Base-by-base conservation (phyloP, 192 early-diverging fungal genomes). In the Mortierella claussenii region DNA sequence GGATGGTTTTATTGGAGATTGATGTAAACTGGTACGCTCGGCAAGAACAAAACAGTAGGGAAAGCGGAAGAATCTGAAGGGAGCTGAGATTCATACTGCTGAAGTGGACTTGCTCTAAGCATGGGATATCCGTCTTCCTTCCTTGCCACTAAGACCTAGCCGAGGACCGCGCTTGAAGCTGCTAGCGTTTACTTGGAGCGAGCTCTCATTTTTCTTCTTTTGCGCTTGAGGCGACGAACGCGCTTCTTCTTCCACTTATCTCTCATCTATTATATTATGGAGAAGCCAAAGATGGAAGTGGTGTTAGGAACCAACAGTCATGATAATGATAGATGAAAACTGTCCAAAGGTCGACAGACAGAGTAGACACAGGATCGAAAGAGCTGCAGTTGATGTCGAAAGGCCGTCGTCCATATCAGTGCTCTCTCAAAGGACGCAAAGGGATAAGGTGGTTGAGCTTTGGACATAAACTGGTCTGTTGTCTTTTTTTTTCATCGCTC, bases 191-290 rank as follows among this genome's bases (percentile, higher is more conserved):
- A 70, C 61, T 79, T 79, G 63, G 78, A 79, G 49, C 78, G 67
- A 79, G 78, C 78, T 57, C 78, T 56, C 78, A 79, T 79, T 55
- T 79, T 79, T 79, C 78, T 79, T 79, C 78, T 79, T 65, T 79
- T 79, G 42, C 78, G 78, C 52, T 79, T 79, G 51, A 79, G 78
- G 58, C 78, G 67, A 65, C 78, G 68, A 44, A 69, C 68, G 68
- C 78, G 68, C 62, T 79, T 79, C 63, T 79, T 79, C 66, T 79
- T 79, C 78, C 78, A 79, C 78, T 79, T 79, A 50, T 62, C 78
- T 79, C 78, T 79, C 78, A 79, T 79, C 68, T 79, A 70, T 15
- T n/a, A n/a, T n/a, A n/a, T n/a, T n/a, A n/a, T n/a, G n/a, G n/a
- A n/a, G n/a, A 43, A 43, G n/a, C 42, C n/a, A n/a, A n/a, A n/a